A percentile compares a stretch with the other conserved stretches of the same genome.
Conservation (phyloP, 225 moss, liverwort and hornwort genomes). For the Thuidium tamariscinum region DNA sequence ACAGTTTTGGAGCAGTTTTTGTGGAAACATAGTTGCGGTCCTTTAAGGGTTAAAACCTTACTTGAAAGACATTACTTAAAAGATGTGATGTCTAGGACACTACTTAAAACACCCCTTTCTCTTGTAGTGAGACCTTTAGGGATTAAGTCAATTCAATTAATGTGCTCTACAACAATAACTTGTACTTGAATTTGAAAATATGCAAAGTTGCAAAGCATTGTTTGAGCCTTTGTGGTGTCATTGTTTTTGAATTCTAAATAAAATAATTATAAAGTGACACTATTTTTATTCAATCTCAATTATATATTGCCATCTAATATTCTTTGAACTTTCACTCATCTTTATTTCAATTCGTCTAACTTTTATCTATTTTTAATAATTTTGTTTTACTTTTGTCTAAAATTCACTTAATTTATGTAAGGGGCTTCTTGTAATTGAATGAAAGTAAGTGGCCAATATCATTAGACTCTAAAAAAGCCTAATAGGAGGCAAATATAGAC, state of each 20-base stretch:
- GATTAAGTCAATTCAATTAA: background rate
- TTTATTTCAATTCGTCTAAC: background rate
- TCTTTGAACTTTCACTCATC: background rate
- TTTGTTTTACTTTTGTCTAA: background rate
- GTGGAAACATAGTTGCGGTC: too few relatives aligned
- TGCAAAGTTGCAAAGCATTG: rapidly evolving
- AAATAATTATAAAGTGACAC: too few relatives aligned
- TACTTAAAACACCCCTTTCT: too few relatives aligned
- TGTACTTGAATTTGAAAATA: background rate
- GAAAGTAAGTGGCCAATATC: background rate
- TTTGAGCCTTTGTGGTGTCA: background rate
- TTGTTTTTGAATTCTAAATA: background rate
- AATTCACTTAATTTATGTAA: background rate
- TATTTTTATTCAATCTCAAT: background rate
- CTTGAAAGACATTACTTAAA: too few relatives aligned
- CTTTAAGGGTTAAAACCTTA: too few relatives aligned
- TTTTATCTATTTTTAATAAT: background rate
- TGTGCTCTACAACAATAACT: background rate
- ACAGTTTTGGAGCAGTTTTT: too few relatives aligned
- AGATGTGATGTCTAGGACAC: too few relatives aligned
- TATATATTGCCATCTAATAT: background rate
- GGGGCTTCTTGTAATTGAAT: background rate
- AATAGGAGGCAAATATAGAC: background rate
- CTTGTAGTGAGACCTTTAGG: too few relatives aligned
- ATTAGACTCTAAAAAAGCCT: too few relatives aligned